Evolutionary conservation across 2,329 filamentous ascomycete genomes (phyloP).

Genomic region (Paracamarosporium sp.): DNA sequence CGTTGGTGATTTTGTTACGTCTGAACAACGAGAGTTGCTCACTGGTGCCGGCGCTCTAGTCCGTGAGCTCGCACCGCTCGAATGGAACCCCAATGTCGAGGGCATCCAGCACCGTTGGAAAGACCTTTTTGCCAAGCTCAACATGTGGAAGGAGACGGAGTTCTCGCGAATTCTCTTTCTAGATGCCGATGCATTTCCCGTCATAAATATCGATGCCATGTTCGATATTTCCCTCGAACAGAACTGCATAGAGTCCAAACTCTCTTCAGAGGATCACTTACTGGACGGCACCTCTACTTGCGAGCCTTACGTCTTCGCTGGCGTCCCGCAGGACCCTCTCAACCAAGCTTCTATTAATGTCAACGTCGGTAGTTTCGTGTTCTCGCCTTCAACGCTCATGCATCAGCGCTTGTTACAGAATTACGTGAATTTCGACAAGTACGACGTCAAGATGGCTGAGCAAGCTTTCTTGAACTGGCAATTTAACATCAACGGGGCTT

Average conservation of each 20-base stretch:
- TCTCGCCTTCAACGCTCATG: slow-evolving; percentile 37
- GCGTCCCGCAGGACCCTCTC: slow-evolving; percentile 28
- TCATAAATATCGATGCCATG: slow-evolving; percentile 37
- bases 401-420: slow-evolving; percentile 40
- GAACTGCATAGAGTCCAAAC: slow-evolving; percentile 26
- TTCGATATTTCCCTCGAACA: slow-evolving; percentile 31
- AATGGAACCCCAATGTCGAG: slow-evolving; percentile 33
- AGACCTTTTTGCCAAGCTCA: slow-evolving; percentile 44
- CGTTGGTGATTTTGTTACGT: slow-evolving; percentile 41
- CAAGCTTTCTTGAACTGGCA: slow-evolving; percentile 45
- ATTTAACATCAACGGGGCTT: slow-evolving; percentile 34
- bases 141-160: slow-evolving; percentile 43
- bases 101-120: slow-evolving; percentile 35
- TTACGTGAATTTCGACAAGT: slow-evolving; percentile 37
- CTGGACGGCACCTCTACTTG: slow-evolving; percentile 28
- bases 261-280: slow-evolving; percentile 33
- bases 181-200: slow-evolving; percentile 43
- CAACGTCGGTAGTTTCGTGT: slow-evolving; percentile 43
- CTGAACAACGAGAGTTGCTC: slow-evolving; percentile 36
- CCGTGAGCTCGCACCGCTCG: slow-evolving; percentile 35
- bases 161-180: slow-evolving; percentile 41
- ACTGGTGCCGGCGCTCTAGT: slow-evolving; percentile 42
- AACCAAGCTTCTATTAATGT: slow-evolving; percentile 24
- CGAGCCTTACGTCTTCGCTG: slow-evolving; percentile 38
- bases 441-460: slow-evolving; percentile 39